Conservation (phyloP, 805 yeast genomes). For the Candida gorgasii region DNA sequence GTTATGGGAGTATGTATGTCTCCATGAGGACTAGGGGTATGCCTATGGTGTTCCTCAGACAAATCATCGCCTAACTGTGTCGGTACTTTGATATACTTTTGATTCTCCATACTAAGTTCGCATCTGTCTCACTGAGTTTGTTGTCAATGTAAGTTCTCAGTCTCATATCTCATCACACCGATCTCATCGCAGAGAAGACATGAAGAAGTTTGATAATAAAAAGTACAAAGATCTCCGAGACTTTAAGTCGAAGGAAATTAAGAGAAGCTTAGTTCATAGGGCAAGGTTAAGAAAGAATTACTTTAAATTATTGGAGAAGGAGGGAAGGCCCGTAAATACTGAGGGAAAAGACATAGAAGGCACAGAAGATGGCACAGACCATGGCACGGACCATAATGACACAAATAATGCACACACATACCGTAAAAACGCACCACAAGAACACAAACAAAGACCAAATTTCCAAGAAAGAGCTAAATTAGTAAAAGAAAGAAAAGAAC, state of each 20-base stretch:
- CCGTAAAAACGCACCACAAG: slow-evolving; percentile 15
- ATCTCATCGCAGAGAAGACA: slow-evolving; percentile 18
- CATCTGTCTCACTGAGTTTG: background rate
- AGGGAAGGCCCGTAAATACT: slow-evolving; percentile 4
- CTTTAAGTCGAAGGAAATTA: slow-evolving; percentile 61
- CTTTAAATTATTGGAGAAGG: slow-evolving; percentile 69
- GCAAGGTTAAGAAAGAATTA: slow-evolving; percentile 81
- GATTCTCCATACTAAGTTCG: slow-evolving; percentile 4
- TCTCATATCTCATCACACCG: background rate
- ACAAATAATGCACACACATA: too few species aligned
- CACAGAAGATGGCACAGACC: slow-evolving; percentile 16
- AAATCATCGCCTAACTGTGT: background rate
- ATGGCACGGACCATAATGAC: slow-evolving; percentile 20
- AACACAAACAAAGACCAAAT: slow-evolving; percentile 15
- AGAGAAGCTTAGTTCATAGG: slow-evolving; percentile 72
- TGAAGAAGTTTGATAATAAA: slow-evolving; percentile 16
- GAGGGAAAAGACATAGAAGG: slow-evolving; percentile 18
- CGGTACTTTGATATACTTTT: slow-evolving; percentile 3
- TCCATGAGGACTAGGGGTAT: background rate
- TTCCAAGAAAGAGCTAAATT: slow-evolving; percentile 48
- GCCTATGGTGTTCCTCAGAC: background rate
- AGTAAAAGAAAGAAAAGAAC: slow-evolving; percentile 49
- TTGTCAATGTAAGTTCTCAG: too few species aligned
- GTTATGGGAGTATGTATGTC: too few species aligned
- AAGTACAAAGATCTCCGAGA: slow-evolving; percentile 37